These are phyloP conservation scores for Xylaria polymorpha DNA, from an alignment of 2,329 filamentous ascomycete species.

Conservation along the genomic window DNA sequence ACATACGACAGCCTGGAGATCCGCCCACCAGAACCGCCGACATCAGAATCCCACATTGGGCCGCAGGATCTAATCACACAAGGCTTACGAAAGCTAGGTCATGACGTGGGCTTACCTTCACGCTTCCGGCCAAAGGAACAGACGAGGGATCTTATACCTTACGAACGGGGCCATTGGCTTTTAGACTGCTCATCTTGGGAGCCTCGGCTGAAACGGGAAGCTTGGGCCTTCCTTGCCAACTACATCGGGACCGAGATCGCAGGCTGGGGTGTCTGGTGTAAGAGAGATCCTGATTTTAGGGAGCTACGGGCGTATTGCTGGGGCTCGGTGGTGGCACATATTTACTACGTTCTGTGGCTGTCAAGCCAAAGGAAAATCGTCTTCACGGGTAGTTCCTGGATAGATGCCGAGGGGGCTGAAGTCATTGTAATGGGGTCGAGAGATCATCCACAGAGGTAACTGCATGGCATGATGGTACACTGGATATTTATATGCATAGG, in stretches of 20 bases:
- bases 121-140: constrained; percentile 65
- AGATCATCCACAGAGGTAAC: constrained; percentile 27
- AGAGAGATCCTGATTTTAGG: constrained; percentile 56
- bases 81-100: constrained; percentile 63
- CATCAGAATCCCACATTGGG: constrained; percentile 57
- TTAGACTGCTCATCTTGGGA: constrained; percentile 70
- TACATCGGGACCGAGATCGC: constrained; percentile 68
- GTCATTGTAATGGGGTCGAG: constrained; percentile 59
- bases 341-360: constrained; percentile 80
- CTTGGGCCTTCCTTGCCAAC: constrained; percentile 72
- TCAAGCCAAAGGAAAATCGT: constrained; percentile 73
- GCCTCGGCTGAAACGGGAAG: constrained; percentile 57
- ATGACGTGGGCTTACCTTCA: constrained; percentile 61
- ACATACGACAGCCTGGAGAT: constrained; percentile 60
- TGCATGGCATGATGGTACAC: not conserved
- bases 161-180: constrained; percentile 84
- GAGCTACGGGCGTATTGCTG: constrained; percentile 79
- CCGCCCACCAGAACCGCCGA: constrained; percentile 64
- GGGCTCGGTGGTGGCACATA: constrained; percentile 77
- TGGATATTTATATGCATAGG: constrained; percentile 11
- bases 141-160: constrained; percentile 61
- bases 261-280: constrained; percentile 76
- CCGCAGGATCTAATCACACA: constrained; percentile 66
- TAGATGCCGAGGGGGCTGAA: constrained; percentile 69
- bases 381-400: constrained; percentile 70